These are phyloP conservation scores for Pseudomassariella vexata DNA, from an alignment of 2,329 filamentous ascomycete genomes.

Conservation along the genomic window DNA sequence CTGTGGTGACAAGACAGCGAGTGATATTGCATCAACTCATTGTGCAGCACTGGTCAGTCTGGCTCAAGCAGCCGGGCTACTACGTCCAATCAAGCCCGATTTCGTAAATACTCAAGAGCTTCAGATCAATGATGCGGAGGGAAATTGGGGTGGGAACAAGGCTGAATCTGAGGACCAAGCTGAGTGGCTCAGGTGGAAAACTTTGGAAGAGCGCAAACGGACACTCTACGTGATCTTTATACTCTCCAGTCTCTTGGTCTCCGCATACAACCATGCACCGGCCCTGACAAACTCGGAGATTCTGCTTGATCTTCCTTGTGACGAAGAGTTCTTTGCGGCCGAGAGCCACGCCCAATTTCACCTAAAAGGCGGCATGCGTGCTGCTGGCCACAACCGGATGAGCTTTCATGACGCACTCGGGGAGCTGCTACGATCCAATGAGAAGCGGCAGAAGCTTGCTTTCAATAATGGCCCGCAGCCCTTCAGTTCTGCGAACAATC, in stretches of 20 bases:
- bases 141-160: slow-evolving; percentile 36
- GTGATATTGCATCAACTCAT: slow-evolving; percentile 88
- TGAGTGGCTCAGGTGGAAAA: slow-evolving; percentile 90
- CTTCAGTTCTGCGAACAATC: slow-evolving; percentile 39
- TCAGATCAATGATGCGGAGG: slow-evolving; percentile 49
- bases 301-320: slow-evolving; percentile 79
- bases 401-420: slow-evolving; percentile 80
- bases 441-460: slow-evolving; percentile 51
- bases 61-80: slow-evolving; percentile 78
- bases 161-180: slow-evolving; percentile 52
- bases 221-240: slow-evolving; percentile 89
- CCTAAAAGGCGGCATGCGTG: slow-evolving; percentile 65
- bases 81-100: slow-evolving; percentile 39
- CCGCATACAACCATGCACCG: slow-evolving; percentile 88
- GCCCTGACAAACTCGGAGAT: slow-evolving; percentile 93
- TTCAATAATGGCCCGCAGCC: slow-evolving; percentile 33
- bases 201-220: slow-evolving; percentile 82
- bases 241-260: slow-evolving; percentile 83
- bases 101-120: slow-evolving; percentile 45
- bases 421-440: slow-evolving; percentile 72
- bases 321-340: slow-evolving; percentile 85
- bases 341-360: slow-evolving; percentile 79
- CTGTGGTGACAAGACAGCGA: slow-evolving; percentile 83
- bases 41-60: slow-evolving; percentile 87
- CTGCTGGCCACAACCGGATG: slow-evolving; percentile 63